A percentile compares a stretch with the other conserved stretches of the same genome.
Conservation (phyloP, 2,329 filamentous ascomycete species). For the Colletotrichum abscissum region DNA sequence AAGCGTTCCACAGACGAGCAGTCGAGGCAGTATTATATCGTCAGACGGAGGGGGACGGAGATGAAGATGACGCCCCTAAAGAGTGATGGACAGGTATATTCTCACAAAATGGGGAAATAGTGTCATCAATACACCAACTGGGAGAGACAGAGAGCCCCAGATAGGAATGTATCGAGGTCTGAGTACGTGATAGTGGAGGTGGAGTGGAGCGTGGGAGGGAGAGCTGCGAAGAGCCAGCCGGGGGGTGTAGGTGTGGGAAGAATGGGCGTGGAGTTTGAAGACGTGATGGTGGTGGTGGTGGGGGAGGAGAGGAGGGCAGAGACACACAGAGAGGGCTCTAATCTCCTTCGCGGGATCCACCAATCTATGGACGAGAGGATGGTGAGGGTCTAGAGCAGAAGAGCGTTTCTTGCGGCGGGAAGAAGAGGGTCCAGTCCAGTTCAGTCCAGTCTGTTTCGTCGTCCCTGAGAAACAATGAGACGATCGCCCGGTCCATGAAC, state of each 20-base stretch:
- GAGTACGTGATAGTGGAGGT: slow-evolving; percentile 33
- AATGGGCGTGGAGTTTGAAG: slow-evolving; percentile 28
- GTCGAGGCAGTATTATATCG: slow-evolving; percentile 55
- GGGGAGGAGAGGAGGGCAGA: background rate
- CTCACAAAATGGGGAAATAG: slow-evolving; percentile 36
- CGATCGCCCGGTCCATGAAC: slow-evolving; percentile 35
- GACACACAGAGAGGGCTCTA: slow-evolving; percentile 26
- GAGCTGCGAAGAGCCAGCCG: slow-evolving; percentile 7
- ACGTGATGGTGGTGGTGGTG: background rate
- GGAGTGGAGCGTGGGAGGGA: slow-evolving; percentile 28
- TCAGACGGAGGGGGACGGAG: slow-evolving; percentile 47
- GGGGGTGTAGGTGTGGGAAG: slow-evolving; percentile 27
- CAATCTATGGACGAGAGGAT: slow-evolving; percentile 1
- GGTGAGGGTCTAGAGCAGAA: background rate
- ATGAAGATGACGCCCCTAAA: slow-evolving; percentile 42
- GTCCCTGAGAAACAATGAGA: slow-evolving; percentile 38
- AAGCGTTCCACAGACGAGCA: slow-evolving; percentile 45
- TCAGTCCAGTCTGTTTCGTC: slow-evolving; percentile 35
- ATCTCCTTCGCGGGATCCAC: slow-evolving; percentile 27
- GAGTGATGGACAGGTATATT: slow-evolving; percentile 29
- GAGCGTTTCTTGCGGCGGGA: slow-evolving; percentile 21
- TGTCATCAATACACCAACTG: slow-evolving; percentile 36
- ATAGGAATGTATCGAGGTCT: slow-evolving; percentile 47
- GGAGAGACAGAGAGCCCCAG: slow-evolving; percentile 49
- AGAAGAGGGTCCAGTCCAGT: slow-evolving; percentile 27